Evolutionary conservation across 2,329 filamentous ascomycete species (phyloP).

Genomic region (Arthrinium phaeospermum): DNA sequence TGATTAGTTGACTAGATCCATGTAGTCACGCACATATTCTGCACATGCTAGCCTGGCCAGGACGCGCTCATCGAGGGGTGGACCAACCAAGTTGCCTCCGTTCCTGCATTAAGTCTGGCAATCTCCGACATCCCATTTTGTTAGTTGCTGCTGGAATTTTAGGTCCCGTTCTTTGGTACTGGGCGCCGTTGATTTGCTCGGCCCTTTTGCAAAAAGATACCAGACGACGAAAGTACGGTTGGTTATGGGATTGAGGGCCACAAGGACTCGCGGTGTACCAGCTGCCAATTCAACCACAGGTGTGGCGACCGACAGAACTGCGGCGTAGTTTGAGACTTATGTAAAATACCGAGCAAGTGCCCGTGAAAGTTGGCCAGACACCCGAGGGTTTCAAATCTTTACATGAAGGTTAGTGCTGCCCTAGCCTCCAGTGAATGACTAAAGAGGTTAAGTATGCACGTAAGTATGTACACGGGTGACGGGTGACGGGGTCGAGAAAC

Average conservation of each 20-base stretch:
- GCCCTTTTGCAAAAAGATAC: not conserved
- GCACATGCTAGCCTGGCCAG: constrained; percentile 9
- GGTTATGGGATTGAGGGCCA: not conserved
- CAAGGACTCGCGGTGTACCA: not conserved
- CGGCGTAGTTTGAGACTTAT: constrained; percentile 8
- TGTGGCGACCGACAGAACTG: not conserved
- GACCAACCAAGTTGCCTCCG: constrained; percentile 10
- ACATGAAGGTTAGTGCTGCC: not conserved
- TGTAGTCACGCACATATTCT: constrained; percentile 11
- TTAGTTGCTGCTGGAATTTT: constrained; percentile 14
- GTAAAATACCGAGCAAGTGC: constrained; percentile 11
- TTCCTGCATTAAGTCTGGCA: constrained; percentile 10
- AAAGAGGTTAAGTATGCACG: not conserved
- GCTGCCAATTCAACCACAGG: not conserved
- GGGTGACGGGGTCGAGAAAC: not conserved
- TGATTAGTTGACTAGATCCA: constrained; percentile 3
- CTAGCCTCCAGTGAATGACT: not conserved
- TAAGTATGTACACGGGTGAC: not conserved
- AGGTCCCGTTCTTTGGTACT: constrained; percentile 7
- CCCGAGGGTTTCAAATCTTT: not conserved
- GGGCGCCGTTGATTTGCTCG: constrained; percentile 11
- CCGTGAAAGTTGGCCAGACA: constrained; percentile 7
- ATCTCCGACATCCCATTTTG: constrained; percentile 17
- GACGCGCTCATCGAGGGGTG: not conserved
- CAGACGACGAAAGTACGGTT: not conserved